Evolutionary conservation across 2,329 filamentous ascomycete species (phyloP), one percentile per base, ranked within the genome.

Genomic region (Akanthomyces uredinophilus): DNA sequence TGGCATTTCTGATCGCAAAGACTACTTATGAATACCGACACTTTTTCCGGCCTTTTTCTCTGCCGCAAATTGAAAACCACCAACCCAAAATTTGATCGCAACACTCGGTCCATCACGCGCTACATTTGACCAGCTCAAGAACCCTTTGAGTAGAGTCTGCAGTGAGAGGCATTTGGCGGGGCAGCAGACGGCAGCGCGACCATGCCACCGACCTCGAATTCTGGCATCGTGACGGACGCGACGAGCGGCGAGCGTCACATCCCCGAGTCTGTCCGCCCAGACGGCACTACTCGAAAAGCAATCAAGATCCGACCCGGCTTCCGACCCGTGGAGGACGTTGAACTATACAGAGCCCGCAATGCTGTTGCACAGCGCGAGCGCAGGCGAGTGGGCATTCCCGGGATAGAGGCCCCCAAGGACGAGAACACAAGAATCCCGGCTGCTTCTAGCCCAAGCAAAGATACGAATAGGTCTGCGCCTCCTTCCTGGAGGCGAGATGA

Each of bases 291-390:
- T n/a, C 87, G 95, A 62, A 96, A 91, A 72, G 94, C 96, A 70
- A 98, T 98, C 72, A 91, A 91, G 71, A 92, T 99, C 64, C 87
- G 92, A 35, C 94, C 95, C 0, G 96, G 95, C 60, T 99, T 97
- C 77, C 87, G 88, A 39, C 96, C 95, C 1, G 92, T 93, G 0
- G 95, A 99, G 77, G 95, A 99, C 75, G 89, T 98, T 66, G 92
- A 97, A 72, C 82, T 96, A 51, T 99, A 99, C 83, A 96, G 92
- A 79, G 97, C 96, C 75, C 88, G 91, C 62, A 92, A 88, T 1
- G 93, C 93, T 55, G 90, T 95, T 73, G 87, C 86, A 55, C 96
- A 90, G 78, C 92, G 92, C 71, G 92, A 86, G 68, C 87, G 91
- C 65, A 78, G 72, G 75, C 62, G 89, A 84, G 71, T 74, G 24